A percentile compares a stretch with the other conserved stretches of the same genome.
phyloP scores from a whole-genome alignment of 768 basidiomycete species.

The Hypholoma sublateritium region DNA sequence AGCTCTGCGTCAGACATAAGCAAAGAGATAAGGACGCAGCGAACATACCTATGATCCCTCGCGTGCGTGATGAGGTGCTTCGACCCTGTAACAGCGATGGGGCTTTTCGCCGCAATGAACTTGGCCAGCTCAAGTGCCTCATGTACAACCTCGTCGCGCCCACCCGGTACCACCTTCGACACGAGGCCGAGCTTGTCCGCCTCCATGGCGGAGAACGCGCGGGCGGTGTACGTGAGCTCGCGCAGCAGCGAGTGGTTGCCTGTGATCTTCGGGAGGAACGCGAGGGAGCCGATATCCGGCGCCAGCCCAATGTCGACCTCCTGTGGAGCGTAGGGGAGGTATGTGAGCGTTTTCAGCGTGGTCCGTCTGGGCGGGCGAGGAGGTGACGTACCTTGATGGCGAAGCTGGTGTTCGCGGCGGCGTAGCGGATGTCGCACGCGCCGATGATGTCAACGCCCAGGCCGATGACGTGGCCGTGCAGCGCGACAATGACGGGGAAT shows the following conservation, averaged over 20 bases:
- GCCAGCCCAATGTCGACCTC: conserved; percentile 88
- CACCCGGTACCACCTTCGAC: conserved; percentile 68
- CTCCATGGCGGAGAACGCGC: conserved; percentile 67
- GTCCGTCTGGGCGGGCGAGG: too few relatives aligned
- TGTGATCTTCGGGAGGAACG: conserved; percentile 74
- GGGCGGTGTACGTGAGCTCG: conserved; percentile 77
- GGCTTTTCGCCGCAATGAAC: conserved; percentile 72
- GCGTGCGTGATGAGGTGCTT: conserved; percentile 80
- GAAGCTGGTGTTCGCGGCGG: conserved; percentile 61
- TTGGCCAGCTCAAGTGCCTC: conserved; percentile 68
- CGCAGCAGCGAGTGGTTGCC: conserved; percentile 71
- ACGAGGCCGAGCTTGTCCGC: conserved; percentile 73
- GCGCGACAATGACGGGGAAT: conserved; percentile 82
- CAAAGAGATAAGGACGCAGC: background rate
- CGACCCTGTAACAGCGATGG: conserved; percentile 73
- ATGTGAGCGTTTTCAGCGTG: too few relatives aligned
- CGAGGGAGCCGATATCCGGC: conserved; percentile 85
- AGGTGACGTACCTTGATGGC: conserved; percentile 62
- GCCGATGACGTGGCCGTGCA: conserved; percentile 75
- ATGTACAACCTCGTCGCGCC: conserved; percentile 60
- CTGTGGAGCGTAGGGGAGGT: conserved; percentile 31
- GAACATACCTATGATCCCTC: conserved; percentile 66
- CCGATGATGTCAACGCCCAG: conserved; percentile 76
- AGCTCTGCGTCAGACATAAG: background rate
- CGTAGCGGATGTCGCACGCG: conserved; percentile 78